These are phyloP conservation scores for Aspergillus sclerotioniger DNA, from an alignment of 495 filamentous ascomycete species.

Conservation along the genomic window DNA sequence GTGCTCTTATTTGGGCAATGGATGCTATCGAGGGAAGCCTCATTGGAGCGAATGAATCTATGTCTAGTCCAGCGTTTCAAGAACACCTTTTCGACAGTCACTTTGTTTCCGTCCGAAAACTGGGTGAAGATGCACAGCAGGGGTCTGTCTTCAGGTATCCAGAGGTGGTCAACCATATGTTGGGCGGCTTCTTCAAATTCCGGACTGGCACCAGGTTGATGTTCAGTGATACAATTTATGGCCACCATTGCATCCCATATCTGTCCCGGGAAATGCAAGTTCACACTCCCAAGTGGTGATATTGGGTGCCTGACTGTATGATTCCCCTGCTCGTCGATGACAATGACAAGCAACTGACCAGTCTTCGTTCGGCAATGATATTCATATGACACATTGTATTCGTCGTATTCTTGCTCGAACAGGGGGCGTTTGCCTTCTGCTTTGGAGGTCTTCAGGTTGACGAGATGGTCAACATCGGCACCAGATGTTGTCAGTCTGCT, in stretches of 20 bases:
- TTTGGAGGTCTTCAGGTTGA: slow-evolving; percentile 30
- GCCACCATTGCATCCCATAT: slow-evolving; percentile 47
- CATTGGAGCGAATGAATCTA: slow-evolving; percentile 14
- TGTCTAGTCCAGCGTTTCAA: slow-evolving; percentile 36
- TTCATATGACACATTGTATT: slow-evolving; percentile 46
- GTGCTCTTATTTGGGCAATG: neutral
- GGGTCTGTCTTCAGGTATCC: slow-evolving; percentile 26
- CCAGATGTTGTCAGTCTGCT: slow-evolving; percentile 36
- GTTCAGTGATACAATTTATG: slow-evolving; percentile 21
- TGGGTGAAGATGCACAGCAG: slow-evolving; percentile 23
- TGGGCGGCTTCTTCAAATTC: slow-evolving; percentile 26
- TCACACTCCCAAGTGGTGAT: slow-evolving; percentile 27
- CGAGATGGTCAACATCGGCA: slow-evolving; percentile 36
- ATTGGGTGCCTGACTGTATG: slow-evolving; percentile 18
- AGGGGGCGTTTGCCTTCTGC: slow-evolving; percentile 24
- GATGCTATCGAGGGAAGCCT: neutral
- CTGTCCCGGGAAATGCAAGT: slow-evolving; percentile 42
- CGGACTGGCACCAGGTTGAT: slow-evolving; percentile 8
- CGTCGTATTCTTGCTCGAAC: slow-evolving; percentile 29
- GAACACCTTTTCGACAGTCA: slow-evolving; percentile 29
- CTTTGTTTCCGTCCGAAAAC: slow-evolving; percentile 13
- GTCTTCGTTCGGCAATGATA: slow-evolving; percentile 41
- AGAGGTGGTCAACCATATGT: slow-evolving; percentile 30
- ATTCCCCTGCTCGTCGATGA: slow-evolving; percentile 43
- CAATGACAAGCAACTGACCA: slow-evolving; percentile 40